These are phyloP conservation scores for Russula vinacea DNA, from an alignment of 768 basidiomycete species.

Conservation along the genomic window DNA sequence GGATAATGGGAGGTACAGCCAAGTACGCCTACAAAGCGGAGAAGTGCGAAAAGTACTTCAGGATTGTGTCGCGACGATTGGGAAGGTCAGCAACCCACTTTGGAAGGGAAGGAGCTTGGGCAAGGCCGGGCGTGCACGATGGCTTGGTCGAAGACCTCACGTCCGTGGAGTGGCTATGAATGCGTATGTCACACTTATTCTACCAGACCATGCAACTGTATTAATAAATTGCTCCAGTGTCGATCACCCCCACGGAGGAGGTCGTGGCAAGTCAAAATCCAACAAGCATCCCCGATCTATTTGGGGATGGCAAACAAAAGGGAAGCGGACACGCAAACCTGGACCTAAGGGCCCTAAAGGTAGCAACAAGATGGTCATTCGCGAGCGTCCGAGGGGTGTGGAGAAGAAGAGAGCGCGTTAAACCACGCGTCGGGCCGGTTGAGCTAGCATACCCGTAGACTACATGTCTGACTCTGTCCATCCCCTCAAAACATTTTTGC, in stretches of 20 bases:
- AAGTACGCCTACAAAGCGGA: slow-evolving; percentile 85
- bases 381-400: slow-evolving; percentile 76
- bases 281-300: slow-evolving; percentile 90
- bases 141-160: slow-evolving; percentile 79
- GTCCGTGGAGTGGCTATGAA: slow-evolving; percentile 98
- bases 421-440: slow-evolving; percentile 12
- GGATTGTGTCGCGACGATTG: slow-evolving; percentile 84
- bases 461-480: slow-evolving; percentile 35
- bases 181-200: slow-evolving; percentile 50
- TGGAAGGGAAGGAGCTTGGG: slow-evolving; percentile 84
- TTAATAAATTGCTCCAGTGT: slow-evolving; percentile 44
- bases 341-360: slow-evolving; percentile 88
- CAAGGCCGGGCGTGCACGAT: slow-evolving; percentile 86
- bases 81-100: slow-evolving; percentile 85
- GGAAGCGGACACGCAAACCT: slow-evolving; percentile 88
- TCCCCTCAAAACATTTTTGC: slow-evolving; percentile 61
- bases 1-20: slow-evolving; percentile 65
- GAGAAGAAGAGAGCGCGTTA: slow-evolving; percentile 45
- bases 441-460: background rate
- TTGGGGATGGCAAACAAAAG: slow-evolving; percentile 92
- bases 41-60: slow-evolving; percentile 85
- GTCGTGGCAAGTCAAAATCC: slow-evolving; percentile 96
- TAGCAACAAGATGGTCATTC: slow-evolving; percentile 86
- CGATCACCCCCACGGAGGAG: slow-evolving; percentile 96
- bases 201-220: background rate